These are phyloP conservation scores for Dictyostelium intermedium DNA, from an alignment of 78 protist genomes.

Conservation along the genomic window DNA sequence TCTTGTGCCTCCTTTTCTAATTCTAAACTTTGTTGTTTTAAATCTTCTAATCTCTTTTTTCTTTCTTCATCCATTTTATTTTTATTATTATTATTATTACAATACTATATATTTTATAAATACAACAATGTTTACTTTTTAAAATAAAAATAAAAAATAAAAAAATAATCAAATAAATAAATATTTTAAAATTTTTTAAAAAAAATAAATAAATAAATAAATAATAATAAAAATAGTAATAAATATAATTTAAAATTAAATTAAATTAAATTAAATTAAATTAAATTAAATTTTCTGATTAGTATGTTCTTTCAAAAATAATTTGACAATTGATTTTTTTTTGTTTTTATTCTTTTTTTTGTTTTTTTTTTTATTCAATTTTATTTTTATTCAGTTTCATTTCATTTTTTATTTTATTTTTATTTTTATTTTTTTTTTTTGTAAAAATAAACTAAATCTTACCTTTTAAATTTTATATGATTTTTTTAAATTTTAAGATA, in stretches of 20 bases:
- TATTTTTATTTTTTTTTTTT: not conserved
- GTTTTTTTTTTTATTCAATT: too few relatives aligned
- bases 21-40: slow-evolving; percentile 36
- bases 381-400: not conserved
- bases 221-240: not conserved
- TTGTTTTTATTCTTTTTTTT: too few relatives aligned
- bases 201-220: too few relatives aligned
- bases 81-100: not conserved
- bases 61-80: slow-evolving; percentile 35
- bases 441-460: not conserved
- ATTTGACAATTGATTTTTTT: too few relatives aligned
- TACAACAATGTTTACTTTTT: not conserved
- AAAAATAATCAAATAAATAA: too few relatives aligned
- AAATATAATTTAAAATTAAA: too few relatives aligned
- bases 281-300: too few relatives aligned
- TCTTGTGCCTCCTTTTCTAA: slow-evolving; percentile 42
- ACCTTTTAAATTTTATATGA: not conserved
- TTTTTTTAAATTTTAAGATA: too few relatives aligned
- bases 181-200: too few relatives aligned
- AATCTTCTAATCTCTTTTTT: slow-evolving; percentile 41
- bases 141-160: too few relatives aligned
- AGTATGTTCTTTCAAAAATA: not conserved
- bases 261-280: too few relatives aligned
- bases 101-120: not conserved
- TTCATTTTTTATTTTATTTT: too few relatives aligned